Percentiles rank a stretch among this genome's conserved stretches.
Evolutionary conservation across 2,329 filamentous ascomycete species (phyloP).

Genomic region (Nothopassalora personata): DNA sequence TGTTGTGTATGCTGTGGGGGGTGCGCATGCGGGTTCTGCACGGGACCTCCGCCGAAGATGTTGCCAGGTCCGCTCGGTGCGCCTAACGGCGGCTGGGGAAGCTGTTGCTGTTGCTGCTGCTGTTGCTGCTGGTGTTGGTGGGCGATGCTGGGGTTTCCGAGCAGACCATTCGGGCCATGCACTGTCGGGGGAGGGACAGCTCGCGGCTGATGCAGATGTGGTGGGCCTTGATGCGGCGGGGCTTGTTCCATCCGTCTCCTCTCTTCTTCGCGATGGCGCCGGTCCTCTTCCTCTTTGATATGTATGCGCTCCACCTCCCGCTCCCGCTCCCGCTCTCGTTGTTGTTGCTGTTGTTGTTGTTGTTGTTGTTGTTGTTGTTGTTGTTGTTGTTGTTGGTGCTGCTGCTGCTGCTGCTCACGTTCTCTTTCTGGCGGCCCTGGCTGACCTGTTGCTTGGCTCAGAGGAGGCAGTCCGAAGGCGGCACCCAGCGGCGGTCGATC

Average conservation of each 20-base stretch:
- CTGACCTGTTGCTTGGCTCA: conserved; percentile 41
- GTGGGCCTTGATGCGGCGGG: conserved; percentile 70
- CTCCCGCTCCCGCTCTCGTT: conserved; percentile 44
- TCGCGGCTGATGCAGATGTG: conserved; percentile 89
- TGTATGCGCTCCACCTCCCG: conserved; percentile 50
- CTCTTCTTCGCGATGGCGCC: conserved; percentile 57
- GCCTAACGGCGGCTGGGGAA: conserved; percentile 50
- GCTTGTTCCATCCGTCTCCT: conserved; percentile 63
- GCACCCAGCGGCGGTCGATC: conserved; percentile 35
- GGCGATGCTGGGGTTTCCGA: conserved; percentile 54
- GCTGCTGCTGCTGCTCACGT: background rate
- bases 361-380: background rate
- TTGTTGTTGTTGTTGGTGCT: background rate
- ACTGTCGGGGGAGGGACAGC: conserved; percentile 74
- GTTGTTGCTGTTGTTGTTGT: too few relatives aligned
- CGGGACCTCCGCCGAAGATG: conserved; percentile 66
- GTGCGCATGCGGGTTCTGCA: conserved; percentile 56
- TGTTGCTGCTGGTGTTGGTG: conserved; percentile 36
- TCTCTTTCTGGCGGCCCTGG: conserved; percentile 35
- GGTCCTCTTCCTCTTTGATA: conserved; percentile 57
- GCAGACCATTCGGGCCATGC: conserved; percentile 83
- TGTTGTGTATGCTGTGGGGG: conserved; percentile 50
- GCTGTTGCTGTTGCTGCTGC: conserved; percentile 35
- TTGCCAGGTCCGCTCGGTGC: conserved; percentile 56
- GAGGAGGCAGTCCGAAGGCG: conserved; percentile 41